Evolutionary conservation across 345 rosid genomes (phyloP).

Genomic region (Pseudoturritis turrita): DNA sequence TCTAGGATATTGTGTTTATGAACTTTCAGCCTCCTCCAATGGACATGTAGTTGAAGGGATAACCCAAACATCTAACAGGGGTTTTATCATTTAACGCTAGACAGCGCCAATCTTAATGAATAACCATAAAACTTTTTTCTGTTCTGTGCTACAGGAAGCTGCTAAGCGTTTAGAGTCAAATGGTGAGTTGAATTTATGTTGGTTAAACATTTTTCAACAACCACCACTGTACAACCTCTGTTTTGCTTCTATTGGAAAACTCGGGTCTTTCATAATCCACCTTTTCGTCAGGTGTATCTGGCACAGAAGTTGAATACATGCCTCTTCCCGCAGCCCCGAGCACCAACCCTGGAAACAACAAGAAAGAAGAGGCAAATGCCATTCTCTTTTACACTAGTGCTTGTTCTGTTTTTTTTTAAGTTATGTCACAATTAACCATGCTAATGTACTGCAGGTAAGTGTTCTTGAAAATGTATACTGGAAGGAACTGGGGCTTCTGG

Average conservation of each 20-base stretch:
- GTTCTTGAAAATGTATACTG: slow-evolving; percentile 63
- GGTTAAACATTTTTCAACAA: background rate
- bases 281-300: slow-evolving; percentile 32
- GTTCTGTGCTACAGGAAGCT: slow-evolving; percentile 43
- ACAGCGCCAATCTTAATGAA: background rate
- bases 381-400: background rate
- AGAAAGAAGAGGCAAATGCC: slow-evolving; percentile 34
- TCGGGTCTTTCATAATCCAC: too few species aligned
- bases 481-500: slow-evolving; percentile 84
- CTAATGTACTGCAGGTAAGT: slow-evolving; percentile 40
- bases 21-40: background rate
- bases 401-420: slow-evolving; percentile 1
- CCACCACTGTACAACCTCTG: background rate
- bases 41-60: too few species aligned
- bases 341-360: slow-evolving; percentile 20
- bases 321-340: slow-evolving; percentile 61
- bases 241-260: background rate
- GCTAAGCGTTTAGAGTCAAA: slow-evolving; percentile 42
- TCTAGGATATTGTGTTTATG: background rate
- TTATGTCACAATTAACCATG: background rate
- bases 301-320: slow-evolving; percentile 47
- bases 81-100: background rate
- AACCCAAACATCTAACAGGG: background rate
- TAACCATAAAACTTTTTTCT: background rate
- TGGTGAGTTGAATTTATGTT: slow-evolving; percentile 34